A percentile compares a stretch with the other conserved stretches of the same genome.
These are phyloP conservation scores for Colletotrichum cordylinicola DNA, from an alignment of 2,329 filamentous ascomycete genomes.

Conservation along the genomic window DNA sequence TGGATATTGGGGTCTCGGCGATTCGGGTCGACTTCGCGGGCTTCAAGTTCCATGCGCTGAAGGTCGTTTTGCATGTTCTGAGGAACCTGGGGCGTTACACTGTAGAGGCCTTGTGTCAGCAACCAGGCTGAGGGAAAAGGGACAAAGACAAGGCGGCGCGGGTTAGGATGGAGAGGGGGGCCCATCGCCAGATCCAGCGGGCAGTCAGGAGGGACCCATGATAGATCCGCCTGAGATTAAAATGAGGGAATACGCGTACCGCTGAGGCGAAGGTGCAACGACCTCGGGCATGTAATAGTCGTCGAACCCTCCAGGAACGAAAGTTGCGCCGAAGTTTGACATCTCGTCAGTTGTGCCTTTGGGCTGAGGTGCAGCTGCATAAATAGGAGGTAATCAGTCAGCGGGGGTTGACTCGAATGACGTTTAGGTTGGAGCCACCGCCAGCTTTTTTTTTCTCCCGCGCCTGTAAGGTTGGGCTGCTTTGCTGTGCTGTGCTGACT, in stretches of 20 bases:
- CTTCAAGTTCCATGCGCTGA: slow-evolving; percentile 87
- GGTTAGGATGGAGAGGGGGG: background rate
- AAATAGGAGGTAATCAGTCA: slow-evolving; percentile 28
- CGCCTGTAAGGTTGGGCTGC: background rate
- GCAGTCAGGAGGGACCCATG: slow-evolving; percentile 15
- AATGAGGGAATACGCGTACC: slow-evolving; percentile 45
- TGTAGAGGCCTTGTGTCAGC: slow-evolving; percentile 52
- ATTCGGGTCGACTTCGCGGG: slow-evolving; percentile 55
- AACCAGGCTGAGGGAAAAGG: slow-evolving; percentile 8
- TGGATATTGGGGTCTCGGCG: slow-evolving; percentile 32
- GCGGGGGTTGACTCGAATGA: slow-evolving; percentile 29
- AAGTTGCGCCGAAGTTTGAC: slow-evolving; percentile 60
- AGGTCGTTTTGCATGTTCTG: slow-evolving; percentile 97
- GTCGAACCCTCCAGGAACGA: slow-evolving; percentile 63
- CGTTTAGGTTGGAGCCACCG: slow-evolving; percentile 19
- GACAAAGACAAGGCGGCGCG: slow-evolving; percentile 4
- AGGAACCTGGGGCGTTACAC: slow-evolving; percentile 93
- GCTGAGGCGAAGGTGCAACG: slow-evolving; percentile 61
- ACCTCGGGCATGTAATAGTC: slow-evolving; percentile 69
- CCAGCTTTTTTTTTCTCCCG: background rate
- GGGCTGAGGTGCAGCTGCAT: slow-evolving; percentile 36
- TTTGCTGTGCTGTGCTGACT: slow-evolving; percentile 3
- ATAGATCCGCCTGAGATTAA: slow-evolving; percentile 11
- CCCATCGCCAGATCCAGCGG: slow-evolving; percentile 18
- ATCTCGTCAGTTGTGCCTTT: slow-evolving; percentile 43